Evolutionary conservation across 2,329 filamentous ascomycete species (phyloP).

Genomic region (Penicillium sp.): DNA sequence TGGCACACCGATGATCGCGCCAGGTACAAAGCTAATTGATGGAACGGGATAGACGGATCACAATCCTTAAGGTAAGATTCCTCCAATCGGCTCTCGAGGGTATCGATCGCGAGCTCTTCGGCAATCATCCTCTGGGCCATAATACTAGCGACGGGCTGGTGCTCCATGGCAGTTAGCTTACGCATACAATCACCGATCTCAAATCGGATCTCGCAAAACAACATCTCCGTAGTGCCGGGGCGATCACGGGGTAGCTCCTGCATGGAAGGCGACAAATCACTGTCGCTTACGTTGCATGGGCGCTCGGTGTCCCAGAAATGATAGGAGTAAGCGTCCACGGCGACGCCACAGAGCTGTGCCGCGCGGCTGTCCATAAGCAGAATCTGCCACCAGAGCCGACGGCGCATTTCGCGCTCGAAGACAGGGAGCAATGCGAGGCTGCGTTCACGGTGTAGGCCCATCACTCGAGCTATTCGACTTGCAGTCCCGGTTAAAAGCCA

Average conservation of each 20-base stretch:
- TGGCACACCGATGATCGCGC: background rate
- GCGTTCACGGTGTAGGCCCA: slow-evolving; percentile 69
- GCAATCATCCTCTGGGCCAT: background rate
- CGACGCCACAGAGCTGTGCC: slow-evolving; percentile 63
- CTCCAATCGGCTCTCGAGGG: background rate
- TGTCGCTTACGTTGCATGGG: slow-evolving; percentile 48
- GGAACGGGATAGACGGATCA: background rate
- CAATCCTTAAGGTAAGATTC: background rate
- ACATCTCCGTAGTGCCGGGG: slow-evolving; percentile 40
- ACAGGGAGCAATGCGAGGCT: slow-evolving; percentile 46
- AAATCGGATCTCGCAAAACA: slow-evolving; percentile 48
- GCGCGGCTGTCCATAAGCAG: slow-evolving; percentile 69
- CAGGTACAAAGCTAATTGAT: background rate
- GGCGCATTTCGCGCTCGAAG: slow-evolving; percentile 69
- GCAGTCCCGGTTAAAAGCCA: slow-evolving; percentile 53
- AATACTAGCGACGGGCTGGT: background rate
- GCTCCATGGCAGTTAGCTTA: slow-evolving; percentile 2
- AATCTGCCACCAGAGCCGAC: slow-evolving; percentile 73
- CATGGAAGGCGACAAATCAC: slow-evolving; percentile 44
- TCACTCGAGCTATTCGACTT: slow-evolving; percentile 66
- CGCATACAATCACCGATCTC: slow-evolving; percentile 46
- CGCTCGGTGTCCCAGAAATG: slow-evolving; percentile 49
- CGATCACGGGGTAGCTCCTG: slow-evolving; percentile 22
- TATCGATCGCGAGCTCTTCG: background rate
- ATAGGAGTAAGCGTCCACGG: slow-evolving; percentile 35